Evolutionary conservation across 768 basidiomycete species (phyloP).

Genomic region (Russula earlei): DNA sequence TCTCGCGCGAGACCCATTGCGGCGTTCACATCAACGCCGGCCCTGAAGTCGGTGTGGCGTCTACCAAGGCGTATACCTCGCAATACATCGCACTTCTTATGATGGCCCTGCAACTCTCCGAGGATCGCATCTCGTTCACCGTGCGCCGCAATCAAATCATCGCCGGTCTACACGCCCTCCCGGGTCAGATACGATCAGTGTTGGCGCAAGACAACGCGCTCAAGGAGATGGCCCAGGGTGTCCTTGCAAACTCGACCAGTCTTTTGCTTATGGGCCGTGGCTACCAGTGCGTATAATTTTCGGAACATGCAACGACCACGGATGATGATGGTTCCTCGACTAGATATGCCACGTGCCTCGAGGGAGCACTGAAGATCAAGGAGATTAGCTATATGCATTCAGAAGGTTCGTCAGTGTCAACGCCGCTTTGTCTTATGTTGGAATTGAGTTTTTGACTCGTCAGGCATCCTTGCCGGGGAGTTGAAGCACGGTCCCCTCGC

Average conservation of each 20-base stretch:
- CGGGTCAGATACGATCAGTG: slow-evolving; percentile 79
- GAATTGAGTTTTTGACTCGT: slow-evolving; percentile 15
- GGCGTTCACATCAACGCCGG: slow-evolving; percentile 99
- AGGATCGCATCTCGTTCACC: slow-evolving; percentile 91
- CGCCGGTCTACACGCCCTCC: slow-evolving; percentile 83
- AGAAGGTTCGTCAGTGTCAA: slow-evolving; percentile 39
- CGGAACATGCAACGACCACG: not conserved
- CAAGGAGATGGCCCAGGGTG: slow-evolving; percentile 76
- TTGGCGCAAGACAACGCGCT: slow-evolving; percentile 69
- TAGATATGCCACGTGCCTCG: slow-evolving; percentile 91
- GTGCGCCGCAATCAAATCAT: slow-evolving; percentile 91
- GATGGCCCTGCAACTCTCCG: slow-evolving; percentile 97
- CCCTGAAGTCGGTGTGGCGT: slow-evolving; percentile 98
- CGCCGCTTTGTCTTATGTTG: not conserved
- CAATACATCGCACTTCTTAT: slow-evolving; percentile 97
- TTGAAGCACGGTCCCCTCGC: slow-evolving; percentile 98
- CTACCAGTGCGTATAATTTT: slow-evolving; percentile 63
- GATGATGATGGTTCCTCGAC: slow-evolving; percentile 3
- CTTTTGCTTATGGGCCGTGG: slow-evolving; percentile 96
- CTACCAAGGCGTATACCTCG: slow-evolving; percentile 98
- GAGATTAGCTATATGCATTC: slow-evolving; percentile 93
- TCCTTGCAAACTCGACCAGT: slow-evolving; percentile 69
- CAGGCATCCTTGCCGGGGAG: slow-evolving; percentile 94
- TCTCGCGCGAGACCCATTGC: slow-evolving; percentile 97
- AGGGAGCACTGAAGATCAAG: slow-evolving; percentile 98